Percentiles rank a stretch among this genome's conserved stretches.
These are phyloP conservation scores for Cicer cuneatum DNA, from an alignment of 306 rosid genomes.

Conservation along the genomic window DNA sequence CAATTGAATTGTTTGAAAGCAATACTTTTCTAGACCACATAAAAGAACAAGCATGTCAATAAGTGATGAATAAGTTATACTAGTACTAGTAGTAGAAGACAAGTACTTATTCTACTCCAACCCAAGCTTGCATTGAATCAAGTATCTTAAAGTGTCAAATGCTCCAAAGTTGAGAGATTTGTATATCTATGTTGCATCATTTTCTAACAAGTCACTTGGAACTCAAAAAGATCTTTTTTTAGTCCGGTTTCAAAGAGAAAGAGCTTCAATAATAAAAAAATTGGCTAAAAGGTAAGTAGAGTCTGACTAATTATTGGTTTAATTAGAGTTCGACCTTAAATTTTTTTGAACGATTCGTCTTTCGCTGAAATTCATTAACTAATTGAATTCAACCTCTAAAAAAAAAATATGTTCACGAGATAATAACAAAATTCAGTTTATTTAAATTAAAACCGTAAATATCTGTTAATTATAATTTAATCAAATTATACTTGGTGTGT, in stretches of 20 bases:
- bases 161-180: neutral
- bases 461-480: neutral
- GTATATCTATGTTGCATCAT: neutral
- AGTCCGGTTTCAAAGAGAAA: too few species aligned
- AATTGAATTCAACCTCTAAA: too few species aligned
- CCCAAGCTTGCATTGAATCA: neutral
- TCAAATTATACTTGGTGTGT: conserved; percentile 23
- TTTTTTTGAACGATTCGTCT: too few species aligned
- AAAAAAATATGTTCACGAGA: neutral
- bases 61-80: neutral
- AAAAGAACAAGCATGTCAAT: conserved; percentile 32
- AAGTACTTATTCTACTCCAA: conserved; percentile 18
- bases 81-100: neutral
- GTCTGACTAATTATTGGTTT: too few species aligned
- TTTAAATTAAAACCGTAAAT: neutral
- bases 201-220: conserved; percentile 27
- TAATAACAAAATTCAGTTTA: neutral
- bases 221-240: neutral
- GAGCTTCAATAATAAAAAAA: too few species aligned
- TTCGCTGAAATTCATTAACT: too few species aligned
- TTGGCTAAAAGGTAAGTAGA: too few species aligned
- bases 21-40: conserved; percentile 28
- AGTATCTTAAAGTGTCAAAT: neutral
- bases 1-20: conserved; percentile 40
- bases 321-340: too few species aligned